Evolutionary conservation across 1,284 basidiomycete genomes (phyloP), one percentile per base, ranked within the genome.

Genomic region (Trametes hirsuta): DNA sequence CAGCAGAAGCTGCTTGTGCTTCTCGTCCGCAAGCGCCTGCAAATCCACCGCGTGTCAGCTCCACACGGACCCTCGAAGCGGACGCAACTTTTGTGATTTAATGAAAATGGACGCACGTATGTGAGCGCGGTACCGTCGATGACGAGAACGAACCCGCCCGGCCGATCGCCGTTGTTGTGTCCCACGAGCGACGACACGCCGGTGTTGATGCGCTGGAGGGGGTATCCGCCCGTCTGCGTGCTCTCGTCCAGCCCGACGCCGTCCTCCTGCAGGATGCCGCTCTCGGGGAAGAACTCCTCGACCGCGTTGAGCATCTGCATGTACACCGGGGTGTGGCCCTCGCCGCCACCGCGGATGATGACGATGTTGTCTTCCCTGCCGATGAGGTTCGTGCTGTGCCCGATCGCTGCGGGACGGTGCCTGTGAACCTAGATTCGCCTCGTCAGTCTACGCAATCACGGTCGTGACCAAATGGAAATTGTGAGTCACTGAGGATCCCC

Each of bases 301-400:
- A 93, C 77, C 1, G 97, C 94, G 59, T 83, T 84, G 21, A 84
- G 74, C 76, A 99, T 86, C 76, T 99, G 97, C 53, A 88, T 79
- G 68, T 91, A 87, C 0, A 97, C 90, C 1, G 94, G 84, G 57
- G 86, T 84, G 11, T 79, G 76, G 40, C 71, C 69, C n/a, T 73
- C 69, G 39, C 81, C 82, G 10, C 90, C 90, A 40, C 93, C 93
- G 40, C 95, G 89, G 53, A 99, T 84, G 73, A 99, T 85, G 72
- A 99, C 92, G 69, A 99, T 84, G 71, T 99, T 99, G 62, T 95
- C 92, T 54, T 98, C 93, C 40, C 82, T 80, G 1, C 87, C 87
- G 47, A 99, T 91, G 59, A 99, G 84, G 77, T 97, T 97, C 35
- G 97, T 98, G 58, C 93, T 97, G 76, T 97, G 95, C 4, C 96